Base-by-base conservation (phyloP, 208 protist species). In the Vickermania ingenoplastis region DNA sequence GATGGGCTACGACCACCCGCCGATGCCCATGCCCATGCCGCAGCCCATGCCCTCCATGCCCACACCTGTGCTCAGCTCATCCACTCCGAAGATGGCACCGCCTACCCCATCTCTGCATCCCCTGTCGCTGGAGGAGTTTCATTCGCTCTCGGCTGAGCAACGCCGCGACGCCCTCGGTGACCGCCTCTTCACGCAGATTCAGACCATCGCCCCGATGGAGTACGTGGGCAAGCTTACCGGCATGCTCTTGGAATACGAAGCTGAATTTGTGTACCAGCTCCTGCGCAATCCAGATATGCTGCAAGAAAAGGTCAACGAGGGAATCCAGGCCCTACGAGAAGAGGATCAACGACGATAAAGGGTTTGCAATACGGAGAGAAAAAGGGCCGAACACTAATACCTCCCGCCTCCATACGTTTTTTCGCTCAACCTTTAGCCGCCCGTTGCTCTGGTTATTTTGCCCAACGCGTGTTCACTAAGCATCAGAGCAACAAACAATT, bases 91-190 rank as follows among this genome's bases (percentile, higher is more conserved):
- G 3, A 65, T 72, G 41, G 80, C 73, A 2, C 80, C 78, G 25
- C 83, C 86, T 53, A 94, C 87, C 14, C 83, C 83, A 31, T 83
- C 87, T 61, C 81, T 91, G 57, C 83, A 79, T 22, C 83, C 87
- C 31, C 88, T 96, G 71, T 83, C 82, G 45, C 66, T 76, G n/a
- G 67, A 86, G 54, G 82, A 91, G 50, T 73, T 97, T 41, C 71
- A 76, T 13, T 65, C 52, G 31, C 95, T 97, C 88, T 79, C 82
- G 7, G 70, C 77, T 5, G 88, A 97, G 57, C 84, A 96, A 66
- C 86, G 93, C 73, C 92, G 86, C 53, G 78, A 90, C 28, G 89
- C 89, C 5, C 74, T 97, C 22, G 92, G 92, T 57, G 92, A 94
- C 62, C 78, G 87, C 13, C 73, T 94, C 28, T 94, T 81, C 75